Evolutionary conservation across 2,329 filamentous ascomycete genomes (phyloP), one percentile per base, ranked within the genome.

Genomic region (Curvularia spicifera): DNA sequence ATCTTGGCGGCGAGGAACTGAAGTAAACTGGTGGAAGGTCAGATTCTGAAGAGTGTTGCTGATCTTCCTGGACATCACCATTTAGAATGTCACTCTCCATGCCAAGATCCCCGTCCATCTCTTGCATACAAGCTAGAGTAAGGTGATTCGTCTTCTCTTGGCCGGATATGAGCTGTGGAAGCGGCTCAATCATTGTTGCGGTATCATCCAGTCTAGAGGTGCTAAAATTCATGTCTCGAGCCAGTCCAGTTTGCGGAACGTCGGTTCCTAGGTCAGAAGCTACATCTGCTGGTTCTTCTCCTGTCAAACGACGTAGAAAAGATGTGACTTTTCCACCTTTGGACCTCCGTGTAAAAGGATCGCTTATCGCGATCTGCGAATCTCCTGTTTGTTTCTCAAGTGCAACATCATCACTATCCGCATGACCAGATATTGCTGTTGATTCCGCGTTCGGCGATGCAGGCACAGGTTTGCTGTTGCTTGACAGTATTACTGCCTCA

Each of bases 401-500:
- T 68, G 68, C 75, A 63, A 75, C 60, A 13, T 68, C 64, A 5
- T 64, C 53, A 12, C 52, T 52, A 42, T 72, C 61, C 18, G 69
- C 71, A 53, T 76, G 77, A 53, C 62, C 73, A 59, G 71, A 83
- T 63, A 71, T 76, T 7, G 78, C 77, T 39, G 65, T 74, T 5
- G 78, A 80, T 5, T 73, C 72, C 44, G 72, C 74, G 39, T 67
- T 63, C 26, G 78, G 78, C 20, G 76, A 79, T 69, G 62, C 78
- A 74, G 70, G 81, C 65, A 71, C 67, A 64, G 58, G 78, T 72
- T 71, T 82, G 40, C 66, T 75, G 51, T 80, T 80, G 65, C 78
- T 79, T 1, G 78, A 79, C 10, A 79, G 59, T 12, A 75, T 63
- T 48, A 71, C 69, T 8, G 57, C 40, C 7, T 65, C 54, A 18